phyloP scores from a whole-genome alignment of 2,329 filamentous ascomycete species.

The Microdochium trichocladiopsis region DNA sequence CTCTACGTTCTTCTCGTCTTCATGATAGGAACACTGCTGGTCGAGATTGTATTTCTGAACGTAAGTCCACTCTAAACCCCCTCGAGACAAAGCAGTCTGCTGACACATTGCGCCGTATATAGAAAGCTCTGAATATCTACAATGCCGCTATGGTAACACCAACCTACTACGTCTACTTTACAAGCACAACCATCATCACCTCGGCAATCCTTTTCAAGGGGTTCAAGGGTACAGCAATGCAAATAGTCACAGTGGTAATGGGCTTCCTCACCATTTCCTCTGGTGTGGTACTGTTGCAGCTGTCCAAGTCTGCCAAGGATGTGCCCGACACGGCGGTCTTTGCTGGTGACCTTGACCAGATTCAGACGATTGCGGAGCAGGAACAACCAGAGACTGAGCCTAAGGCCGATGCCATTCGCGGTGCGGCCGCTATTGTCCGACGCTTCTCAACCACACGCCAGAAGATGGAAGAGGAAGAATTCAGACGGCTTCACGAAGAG shows the following conservation, averaged over 20 bases:
- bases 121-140: conserved; percentile 98
- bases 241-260: conserved; percentile 84
- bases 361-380: conserved; percentile 89
- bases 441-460: conserved; percentile 69
- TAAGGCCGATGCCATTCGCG: conserved; percentile 92
- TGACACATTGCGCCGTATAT: conserved; percentile 20
- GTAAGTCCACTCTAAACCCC: conserved; percentile 47
- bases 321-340: conserved; percentile 92
- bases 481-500: conserved; percentile 72
- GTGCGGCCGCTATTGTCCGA: conserved; percentile 79
- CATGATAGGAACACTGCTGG: conserved; percentile 79
- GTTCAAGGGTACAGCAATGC: conserved; percentile 76
- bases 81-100: conserved; percentile 7
- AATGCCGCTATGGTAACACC: conserved; percentile 96
- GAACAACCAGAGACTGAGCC: conserved; percentile 95
- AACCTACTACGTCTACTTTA: conserved; percentile 98
- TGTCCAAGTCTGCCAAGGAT: conserved; percentile 98
- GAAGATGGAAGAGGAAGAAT: conserved; percentile 74
- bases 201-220: conserved; percentile 89
- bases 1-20: conserved; percentile 88
- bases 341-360: conserved; percentile 86
- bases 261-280: conserved; percentile 92
- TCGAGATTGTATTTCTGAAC: conserved; percentile 93
- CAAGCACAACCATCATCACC: conserved; percentile 88
- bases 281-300: conserved; percentile 83